These are phyloP conservation scores for Trametes cubensis DNA, from an alignment of 768 basidiomycete species.

Conservation along the genomic window DNA sequence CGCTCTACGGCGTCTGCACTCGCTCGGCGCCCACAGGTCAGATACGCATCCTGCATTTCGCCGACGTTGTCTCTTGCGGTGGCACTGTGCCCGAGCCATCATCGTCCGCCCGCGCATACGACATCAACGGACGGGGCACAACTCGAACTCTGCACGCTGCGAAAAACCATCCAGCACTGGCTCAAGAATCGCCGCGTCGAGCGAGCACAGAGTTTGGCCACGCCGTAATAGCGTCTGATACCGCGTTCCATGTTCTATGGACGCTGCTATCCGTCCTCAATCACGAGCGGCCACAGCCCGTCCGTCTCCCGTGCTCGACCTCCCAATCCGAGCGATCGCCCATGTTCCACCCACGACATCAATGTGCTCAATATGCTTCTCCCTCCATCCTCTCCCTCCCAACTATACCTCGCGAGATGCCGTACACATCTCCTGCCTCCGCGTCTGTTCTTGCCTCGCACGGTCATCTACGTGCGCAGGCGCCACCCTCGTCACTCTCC, in stretches of 20 bases:
- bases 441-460: too few relatives aligned
- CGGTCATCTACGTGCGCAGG: neutral
- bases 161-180: too few relatives aligned
- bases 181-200: neutral
- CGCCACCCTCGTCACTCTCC: slow-evolving; percentile 4
- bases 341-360: slow-evolving; percentile 9
- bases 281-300: neutral
- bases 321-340: slow-evolving; percentile 9
- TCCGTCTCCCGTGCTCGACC: neutral
- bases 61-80: neutral
- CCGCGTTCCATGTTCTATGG: neutral
- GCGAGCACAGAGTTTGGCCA: neutral
- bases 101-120: neutral
- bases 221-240: slow-evolving; percentile 22
- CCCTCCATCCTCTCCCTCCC: neutral
- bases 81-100: slow-evolving; percentile 6
- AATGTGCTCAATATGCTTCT: neutral
- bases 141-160: too few relatives aligned
- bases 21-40: neutral
- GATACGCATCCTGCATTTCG: neutral
- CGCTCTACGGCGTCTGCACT: too few relatives aligned
- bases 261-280: slow-evolving; percentile 6
- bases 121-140: too few relatives aligned
- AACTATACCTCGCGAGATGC: neutral
- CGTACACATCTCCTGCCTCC: too few relatives aligned